Conservation (phyloP, 1,139 yeast species). For the Pichia sp. region DNA sequence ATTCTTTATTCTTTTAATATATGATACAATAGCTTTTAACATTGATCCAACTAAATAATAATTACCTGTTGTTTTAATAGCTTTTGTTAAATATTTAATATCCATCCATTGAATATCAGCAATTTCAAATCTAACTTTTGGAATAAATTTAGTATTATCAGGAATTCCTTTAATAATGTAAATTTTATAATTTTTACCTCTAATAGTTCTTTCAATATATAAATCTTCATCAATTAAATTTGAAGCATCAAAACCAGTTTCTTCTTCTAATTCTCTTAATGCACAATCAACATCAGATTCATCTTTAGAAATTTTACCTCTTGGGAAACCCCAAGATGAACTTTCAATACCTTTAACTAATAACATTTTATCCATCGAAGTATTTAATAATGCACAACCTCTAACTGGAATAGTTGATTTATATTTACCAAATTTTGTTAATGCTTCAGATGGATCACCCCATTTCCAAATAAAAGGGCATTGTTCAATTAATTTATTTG, state of each 20-base stretch:
- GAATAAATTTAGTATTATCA: conserved; percentile 65
- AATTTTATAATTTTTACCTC: conserved; percentile 82
- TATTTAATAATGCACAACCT: conserved; percentile 86
- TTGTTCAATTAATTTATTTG: conserved; percentile 61
- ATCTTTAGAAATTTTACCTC: conserved; percentile 93
- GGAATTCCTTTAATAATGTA: conserved; percentile 77
- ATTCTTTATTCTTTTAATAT: conserved; percentile 36
- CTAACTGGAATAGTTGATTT: conserved; percentile 92
- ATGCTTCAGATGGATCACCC: conserved; percentile 72
- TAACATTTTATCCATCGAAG: conserved; percentile 61
- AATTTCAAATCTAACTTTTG: conserved; percentile 84
- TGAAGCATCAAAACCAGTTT: conserved; percentile 85
- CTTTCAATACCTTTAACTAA: conserved; percentile 85
- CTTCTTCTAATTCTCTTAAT: conserved; percentile 89
- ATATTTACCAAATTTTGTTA: conserved; percentile 72
- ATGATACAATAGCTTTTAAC: conserved; percentile 51
- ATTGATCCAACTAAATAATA: conserved; percentile 57
- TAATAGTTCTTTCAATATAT: conserved; percentile 72
- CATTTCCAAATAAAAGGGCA: conserved; percentile 88
- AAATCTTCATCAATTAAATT: conserved; percentile 63
- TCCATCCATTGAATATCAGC: conserved; percentile 61
- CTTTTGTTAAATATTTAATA: conserved; percentile 34
- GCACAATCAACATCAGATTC: conserved; percentile 92
- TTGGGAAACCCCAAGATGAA: conserved; percentile 89
- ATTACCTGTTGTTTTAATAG: conserved; percentile 34